These are phyloP conservation scores for Escallonia rubra DNA, from an alignment of 129 eudicot genomes.

Conservation along the genomic window DNA sequence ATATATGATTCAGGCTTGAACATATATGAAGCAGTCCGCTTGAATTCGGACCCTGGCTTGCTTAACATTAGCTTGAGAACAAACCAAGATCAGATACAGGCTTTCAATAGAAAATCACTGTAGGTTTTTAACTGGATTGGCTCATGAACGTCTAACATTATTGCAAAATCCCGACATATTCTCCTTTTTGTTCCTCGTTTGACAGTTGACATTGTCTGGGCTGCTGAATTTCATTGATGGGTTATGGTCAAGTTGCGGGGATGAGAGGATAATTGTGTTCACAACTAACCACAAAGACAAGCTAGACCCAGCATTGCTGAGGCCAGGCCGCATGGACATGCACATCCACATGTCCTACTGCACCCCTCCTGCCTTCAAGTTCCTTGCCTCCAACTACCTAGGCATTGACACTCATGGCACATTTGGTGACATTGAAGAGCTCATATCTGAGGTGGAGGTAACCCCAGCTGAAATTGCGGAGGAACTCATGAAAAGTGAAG, in stretches of 20 bases:
- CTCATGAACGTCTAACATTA: too few species aligned
- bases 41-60: too few species aligned
- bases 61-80: too few species aligned
- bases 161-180: too few species aligned
- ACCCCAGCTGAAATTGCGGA: conserved; percentile 56
- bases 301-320: conserved; percentile 51
- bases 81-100: too few species aligned
- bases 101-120: too few species aligned
- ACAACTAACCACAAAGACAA: conserved; percentile 48
- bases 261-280: conserved; percentile 53
- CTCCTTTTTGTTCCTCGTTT: not conserved
- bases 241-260: conserved; percentile 58
- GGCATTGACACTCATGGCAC: conserved; percentile 17
- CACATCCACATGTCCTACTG: conserved; percentile 57
- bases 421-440: conserved; percentile 32
- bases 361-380: conserved; percentile 35
- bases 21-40: too few species aligned
- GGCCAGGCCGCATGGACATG: conserved; percentile 61
- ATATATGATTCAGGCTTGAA: too few species aligned
- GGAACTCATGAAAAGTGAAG: conserved; percentile 40
- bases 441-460: conserved; percentile 14
- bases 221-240: conserved; percentile 50
- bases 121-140: too few species aligned
- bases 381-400: conserved; percentile 46
- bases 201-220: conserved; percentile 46